Base-by-base conservation (phyloP, 192 early-diverging fungal genomes). In the Umbelopsis isabellina region DNA sequence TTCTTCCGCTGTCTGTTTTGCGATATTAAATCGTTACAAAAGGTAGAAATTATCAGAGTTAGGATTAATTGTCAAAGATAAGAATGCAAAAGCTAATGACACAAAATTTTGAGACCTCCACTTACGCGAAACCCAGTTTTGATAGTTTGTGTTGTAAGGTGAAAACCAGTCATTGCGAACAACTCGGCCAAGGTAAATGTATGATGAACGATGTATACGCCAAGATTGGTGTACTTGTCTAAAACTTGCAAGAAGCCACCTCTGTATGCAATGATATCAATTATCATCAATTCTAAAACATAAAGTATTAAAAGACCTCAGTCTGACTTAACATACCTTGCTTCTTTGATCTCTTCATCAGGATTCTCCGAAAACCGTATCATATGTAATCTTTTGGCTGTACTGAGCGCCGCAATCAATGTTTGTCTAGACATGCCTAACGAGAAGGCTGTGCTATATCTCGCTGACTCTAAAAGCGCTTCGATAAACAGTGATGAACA, bases 101-200 rank as follows among this genome's bases (percentile, higher is more conserved):
- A 61, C 55, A 61, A 27, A 18, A 16, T 27, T 61, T 35, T 22
- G 6, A 12, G 2, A 35, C n/a, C 3, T 16, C 55, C 18, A 44
- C 69, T 44, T 85, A 85, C 87, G 37, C 83, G 79, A 53, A 91
- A 72, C 22, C 89, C 80, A 53, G 89, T 83, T 52, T 88, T 89
- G 46, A 95, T 84, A 10, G 92, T 91, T 21, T 84, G 85, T 48
- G 93, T 90, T 25, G 90, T 90, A 49, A 95, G 75, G 51, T 94
- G 87, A 69, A 95, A 91, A 0, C 93, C 89, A 35, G 92, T 87
- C 77, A 90, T 78, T 13, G 90, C 85, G 66, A 94, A 86, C 23
- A 92, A 78, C 72, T 94, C 92, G 6, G 90, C 89, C 4, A 94
- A 77, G 9, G 90, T 91, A 70, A 92, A 94, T 9, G 87, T 78